Evolutionary conservation across 805 yeast genomes (phyloP), one percentile per base, ranked within the genome.

Genomic region (Candida ortonii): DNA sequence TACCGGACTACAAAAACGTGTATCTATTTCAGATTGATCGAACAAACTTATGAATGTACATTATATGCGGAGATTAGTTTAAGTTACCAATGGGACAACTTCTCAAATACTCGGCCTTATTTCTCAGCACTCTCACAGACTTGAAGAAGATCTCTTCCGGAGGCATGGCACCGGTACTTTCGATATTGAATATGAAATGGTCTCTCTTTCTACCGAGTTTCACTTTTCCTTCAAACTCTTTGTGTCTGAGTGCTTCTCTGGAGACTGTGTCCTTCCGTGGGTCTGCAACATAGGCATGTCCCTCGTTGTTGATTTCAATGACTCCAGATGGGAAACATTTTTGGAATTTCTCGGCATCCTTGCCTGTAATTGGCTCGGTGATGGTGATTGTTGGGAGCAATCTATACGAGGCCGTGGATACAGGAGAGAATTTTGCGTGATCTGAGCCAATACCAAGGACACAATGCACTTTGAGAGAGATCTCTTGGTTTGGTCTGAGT

Each of bases 361-460:
- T 77, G 5, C 96, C 97, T 1, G 64, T 66, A 39, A 93, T 85
- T 30, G 90, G 86, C 43, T 76, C 66, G 25, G 67, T 58, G 34
- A 93, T 87, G 44, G 83, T 79, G 49, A 89, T 89, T 16, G 77
- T 81, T 11, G 98, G 98, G 67, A 93, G 63, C 55, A 93, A 70
- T 64, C 98, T 76, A 65, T 93, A 93, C 10, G 96, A 85, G 3
- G 98, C 97, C 10, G 98, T 93, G 12, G 95, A 76, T 8, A 93
- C 98, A 5, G 98, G 98, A 6, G 97, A 87, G 59, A 86, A 93
- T 63, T 93, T 93, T 40, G 98, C 97, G 62, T 93, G 98, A 61
- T 93, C 98, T 25, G 87, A 64, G 33, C 97, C 98, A 47, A 85
- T 65, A 39, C 98, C 98, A 43, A 90, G 70, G 19, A 89, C 70